Conservation (phyloP, 768 basidiomycete species). For the Podaxis sp. region DNA sequence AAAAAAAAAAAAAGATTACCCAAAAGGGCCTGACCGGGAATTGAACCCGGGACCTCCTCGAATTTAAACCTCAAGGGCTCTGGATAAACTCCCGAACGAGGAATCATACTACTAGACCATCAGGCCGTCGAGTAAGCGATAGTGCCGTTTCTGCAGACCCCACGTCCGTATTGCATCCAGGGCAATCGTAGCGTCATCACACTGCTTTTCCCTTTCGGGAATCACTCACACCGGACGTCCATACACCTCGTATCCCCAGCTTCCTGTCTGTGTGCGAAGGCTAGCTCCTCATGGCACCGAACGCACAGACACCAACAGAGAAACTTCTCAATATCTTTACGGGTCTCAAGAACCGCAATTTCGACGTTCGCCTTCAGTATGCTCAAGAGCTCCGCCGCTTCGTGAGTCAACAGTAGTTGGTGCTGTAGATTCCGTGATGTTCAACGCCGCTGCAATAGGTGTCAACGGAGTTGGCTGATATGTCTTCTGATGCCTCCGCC, state of each 20-base stretch:
- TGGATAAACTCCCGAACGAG: conserved; percentile 47
- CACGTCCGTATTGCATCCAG: neutral
- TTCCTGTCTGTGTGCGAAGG: neutral
- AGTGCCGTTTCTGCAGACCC: too few relatives aligned
- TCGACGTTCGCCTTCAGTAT: conserved; percentile 63
- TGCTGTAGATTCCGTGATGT: conserved; percentile 15
- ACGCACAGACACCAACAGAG: conserved; percentile 55
- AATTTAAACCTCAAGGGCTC: conserved; percentile 22
- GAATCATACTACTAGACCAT: conserved; percentile 60
- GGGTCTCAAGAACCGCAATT: conserved; percentile 59
- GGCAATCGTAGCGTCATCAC: conserved; percentile 1
- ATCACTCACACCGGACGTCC: neutral
- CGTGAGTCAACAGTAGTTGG: conserved; percentile 40
- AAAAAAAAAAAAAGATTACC: neutral
- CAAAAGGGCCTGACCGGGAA: conserved; percentile 67
- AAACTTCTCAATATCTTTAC: conserved; percentile 64
- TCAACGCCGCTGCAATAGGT: conserved; percentile 45
- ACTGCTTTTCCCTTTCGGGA: neutral
- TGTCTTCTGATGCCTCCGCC: conserved; percentile 76
- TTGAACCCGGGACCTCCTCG: conserved; percentile 88
- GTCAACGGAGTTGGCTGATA: conserved; percentile 68
- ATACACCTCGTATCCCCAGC: neutral
- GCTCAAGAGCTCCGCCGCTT: conserved; percentile 74
- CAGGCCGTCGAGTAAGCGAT: neutral
- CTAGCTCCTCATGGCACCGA: conserved; percentile 20